These are phyloP conservation scores for Candida tropicalis DNA, from an alignment of 1,139 yeast species.

Conservation along the genomic window DNA sequence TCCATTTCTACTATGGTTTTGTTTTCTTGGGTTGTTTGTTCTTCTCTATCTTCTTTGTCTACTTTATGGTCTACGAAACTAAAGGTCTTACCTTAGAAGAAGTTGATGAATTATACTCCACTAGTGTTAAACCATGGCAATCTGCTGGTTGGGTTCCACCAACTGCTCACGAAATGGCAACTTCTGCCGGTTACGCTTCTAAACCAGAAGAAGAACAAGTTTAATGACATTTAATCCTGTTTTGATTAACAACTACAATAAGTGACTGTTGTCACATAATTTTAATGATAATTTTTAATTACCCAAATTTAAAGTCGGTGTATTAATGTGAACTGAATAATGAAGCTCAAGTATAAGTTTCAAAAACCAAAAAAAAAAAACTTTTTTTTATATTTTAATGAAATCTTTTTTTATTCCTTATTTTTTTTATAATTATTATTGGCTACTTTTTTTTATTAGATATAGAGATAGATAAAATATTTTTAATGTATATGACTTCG, in stretches of 20 bases:
- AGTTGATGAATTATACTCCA: conserved; percentile 60
- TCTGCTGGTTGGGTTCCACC: conserved; percentile 51
- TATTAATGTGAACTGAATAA: not conserved
- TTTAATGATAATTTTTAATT: not conserved
- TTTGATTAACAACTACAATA: not conserved
- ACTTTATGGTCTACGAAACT: conserved; percentile 60
- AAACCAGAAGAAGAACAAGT: conserved; percentile 28
- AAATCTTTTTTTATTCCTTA: not conserved
- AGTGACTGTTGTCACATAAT: not conserved
- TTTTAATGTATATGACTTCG: conserved; percentile 3
- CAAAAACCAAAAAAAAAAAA: no score
- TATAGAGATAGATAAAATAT: conserved; percentile 3
- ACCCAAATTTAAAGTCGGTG: not conserved
- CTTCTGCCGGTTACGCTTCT: conserved; percentile 27
- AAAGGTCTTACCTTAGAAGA: conserved; percentile 66
- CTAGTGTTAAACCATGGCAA: conserved; percentile 48
- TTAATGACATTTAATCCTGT: conserved; percentile 10
- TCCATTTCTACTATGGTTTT: conserved; percentile 61
- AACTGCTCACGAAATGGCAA: conserved; percentile 33
- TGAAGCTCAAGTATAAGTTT: not conserved
- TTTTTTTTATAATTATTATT: not conserved
- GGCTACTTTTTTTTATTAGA: not conserved
- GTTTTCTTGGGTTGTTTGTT: conserved; percentile 73
- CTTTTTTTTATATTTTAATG: not conserved
- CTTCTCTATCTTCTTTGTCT: conserved; percentile 56